Evolutionary conservation across 1,139 yeast genomes (phyloP), one percentile per base, ranked within the genome.

Genomic region (Yamadazyma spencermartinsiae): DNA sequence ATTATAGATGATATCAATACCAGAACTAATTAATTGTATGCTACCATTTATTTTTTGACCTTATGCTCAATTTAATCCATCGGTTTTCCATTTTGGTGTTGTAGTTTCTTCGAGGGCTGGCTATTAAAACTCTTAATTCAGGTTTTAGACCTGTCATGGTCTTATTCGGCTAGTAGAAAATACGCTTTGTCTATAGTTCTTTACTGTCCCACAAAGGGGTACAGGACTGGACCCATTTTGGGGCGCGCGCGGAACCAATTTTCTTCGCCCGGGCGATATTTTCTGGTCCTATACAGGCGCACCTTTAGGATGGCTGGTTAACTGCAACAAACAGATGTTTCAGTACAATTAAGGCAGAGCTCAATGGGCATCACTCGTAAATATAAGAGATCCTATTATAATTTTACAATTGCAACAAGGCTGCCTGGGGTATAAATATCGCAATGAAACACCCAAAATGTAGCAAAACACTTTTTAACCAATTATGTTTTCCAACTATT

Each of bases 1-100:
- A 60, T 59, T 20, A 46, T 76, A 13, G 63, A 59, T 4, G 73
- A 74, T 44, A 51, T 74, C 27, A 56, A 65, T 6, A 47, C 36
- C 17, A 46, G 64, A 36, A 58, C 63, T 7, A 23, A 12, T 11
- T 23, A 23, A 12, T 4, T 20, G 10, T 20, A 20, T n/a, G n/a
- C 10, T 20, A 10, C 23, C 23, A 20, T 20, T 20, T n/a, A n/a
- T n/a, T n/a, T n/a, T n/a, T n/a, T n/a, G n/a, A n/a, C n/a, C n/a
- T n/a, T n/a, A n/a, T n/a, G n/a, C n/a, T n/a, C n/a, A n/a, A n/a
- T n/a, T n/a, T n/a, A n/a, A n/a, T n/a, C n/a, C n/a, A n/a, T n/a
- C n/a, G n/a, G n/a, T n/a, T n/a, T n/a, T n/a, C n/a, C n/a, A n/a
- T n/a, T n/a, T n/a, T n/a, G n/a, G n/a, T n/a, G n/a, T n/a, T n/a